Percentiles rank a stretch among this genome's conserved stretches.
Evolutionary conservation across 2,329 filamentous ascomycete genomes (phyloP).

Genomic region (Venturia aucupariae): DNA sequence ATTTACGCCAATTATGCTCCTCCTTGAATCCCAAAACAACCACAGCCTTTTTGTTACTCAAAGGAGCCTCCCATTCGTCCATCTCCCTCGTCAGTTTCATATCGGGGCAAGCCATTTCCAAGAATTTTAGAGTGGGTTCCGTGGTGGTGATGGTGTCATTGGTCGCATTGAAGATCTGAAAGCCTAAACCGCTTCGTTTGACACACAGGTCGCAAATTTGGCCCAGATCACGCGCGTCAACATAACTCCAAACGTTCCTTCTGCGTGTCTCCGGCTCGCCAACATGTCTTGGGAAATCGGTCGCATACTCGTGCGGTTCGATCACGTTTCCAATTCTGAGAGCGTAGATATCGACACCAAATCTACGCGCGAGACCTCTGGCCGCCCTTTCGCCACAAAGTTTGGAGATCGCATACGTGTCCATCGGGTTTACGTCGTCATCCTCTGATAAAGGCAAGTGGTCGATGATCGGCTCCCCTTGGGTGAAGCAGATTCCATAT

Average conservation of each 20-base stretch:
- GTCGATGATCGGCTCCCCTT: conserved; percentile 48
- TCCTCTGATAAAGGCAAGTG: conserved; percentile 52
- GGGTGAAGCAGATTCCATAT: conserved; percentile 53
- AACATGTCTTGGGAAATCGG: conserved; percentile 44
- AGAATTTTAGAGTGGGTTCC: conserved; percentile 42
- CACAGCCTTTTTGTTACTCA: conserved; percentile 52
- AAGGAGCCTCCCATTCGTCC: conserved; percentile 49
- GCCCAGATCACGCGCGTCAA: conserved; percentile 52
- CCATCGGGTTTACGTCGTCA: conserved; percentile 51
- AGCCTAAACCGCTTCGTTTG: conserved; percentile 46
- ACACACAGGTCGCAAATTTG: conserved; percentile 51
- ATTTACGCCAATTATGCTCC: conserved; percentile 47
- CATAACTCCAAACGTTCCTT: conserved; percentile 54
- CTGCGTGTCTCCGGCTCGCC: conserved; percentile 42
- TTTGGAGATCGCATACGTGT: conserved; percentile 53
- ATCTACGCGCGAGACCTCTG: conserved; percentile 47
- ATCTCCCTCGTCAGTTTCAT: conserved; percentile 46
- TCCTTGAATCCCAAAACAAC: conserved; percentile 51
- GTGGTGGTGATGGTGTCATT: conserved; percentile 52
- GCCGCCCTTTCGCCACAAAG: conserved; percentile 50
- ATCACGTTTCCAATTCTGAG: conserved; percentile 53
- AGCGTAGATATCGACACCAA: conserved; percentile 49
- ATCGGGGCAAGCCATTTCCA: conserved; percentile 41
- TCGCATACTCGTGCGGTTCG: conserved; percentile 50
- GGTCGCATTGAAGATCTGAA: conserved; percentile 56